Conservation (phyloP, 306 rosid genomes). For the Pyrus pyrifolia region DNA sequence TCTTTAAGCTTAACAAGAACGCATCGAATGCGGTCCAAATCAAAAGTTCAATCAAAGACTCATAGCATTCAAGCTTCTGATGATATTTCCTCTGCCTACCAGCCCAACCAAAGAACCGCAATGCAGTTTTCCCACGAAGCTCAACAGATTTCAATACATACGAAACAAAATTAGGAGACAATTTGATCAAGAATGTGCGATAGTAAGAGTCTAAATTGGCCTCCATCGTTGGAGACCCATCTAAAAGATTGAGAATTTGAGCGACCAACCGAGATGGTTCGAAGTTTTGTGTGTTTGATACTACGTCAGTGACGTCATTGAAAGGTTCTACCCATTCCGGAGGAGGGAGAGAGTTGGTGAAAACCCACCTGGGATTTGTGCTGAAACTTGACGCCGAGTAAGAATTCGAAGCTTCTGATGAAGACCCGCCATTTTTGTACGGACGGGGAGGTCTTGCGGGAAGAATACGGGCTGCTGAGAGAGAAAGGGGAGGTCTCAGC, state of each 20-base stretch:
- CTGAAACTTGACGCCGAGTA: not conserved
- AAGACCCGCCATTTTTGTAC: slow-evolving; percentile 19
- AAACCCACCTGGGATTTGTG: slow-evolving; percentile 27
- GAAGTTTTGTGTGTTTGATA: slow-evolving; percentile 28
- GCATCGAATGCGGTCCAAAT: slow-evolving; percentile 15
- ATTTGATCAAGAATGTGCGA: slow-evolving; percentile 41
- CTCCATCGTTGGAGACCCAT: slow-evolving; percentile 60
- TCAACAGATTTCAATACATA: slow-evolving; percentile 38
- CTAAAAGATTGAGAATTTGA: slow-evolving; percentile 52
- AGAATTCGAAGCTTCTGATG: slow-evolving; percentile 16
- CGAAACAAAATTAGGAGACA: slow-evolving; percentile 69
- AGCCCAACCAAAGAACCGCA: slow-evolving; percentile 73
- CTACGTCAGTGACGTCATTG: slow-evolving; percentile 16
- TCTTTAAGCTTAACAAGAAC: slow-evolving; percentile 31
- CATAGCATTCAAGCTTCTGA: slow-evolving; percentile 64
- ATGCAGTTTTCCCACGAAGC: slow-evolving; percentile 27
- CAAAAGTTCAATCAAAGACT: slow-evolving; percentile 50
- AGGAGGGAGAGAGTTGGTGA: slow-evolving; percentile 51
- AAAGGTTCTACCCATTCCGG: slow-evolving; percentile 76
- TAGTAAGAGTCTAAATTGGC: slow-evolving; percentile 54
- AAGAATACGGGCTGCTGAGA: slow-evolving; percentile 6
- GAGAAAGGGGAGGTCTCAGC: slow-evolving; percentile 11
- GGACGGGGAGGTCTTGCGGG: slow-evolving; percentile 2
- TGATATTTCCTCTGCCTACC: slow-evolving; percentile 39
- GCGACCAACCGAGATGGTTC: slow-evolving; percentile 73